phyloP scores from a whole-genome alignment of 1,284 basidiomycete species.

The Clitocybe nebularis region DNA sequence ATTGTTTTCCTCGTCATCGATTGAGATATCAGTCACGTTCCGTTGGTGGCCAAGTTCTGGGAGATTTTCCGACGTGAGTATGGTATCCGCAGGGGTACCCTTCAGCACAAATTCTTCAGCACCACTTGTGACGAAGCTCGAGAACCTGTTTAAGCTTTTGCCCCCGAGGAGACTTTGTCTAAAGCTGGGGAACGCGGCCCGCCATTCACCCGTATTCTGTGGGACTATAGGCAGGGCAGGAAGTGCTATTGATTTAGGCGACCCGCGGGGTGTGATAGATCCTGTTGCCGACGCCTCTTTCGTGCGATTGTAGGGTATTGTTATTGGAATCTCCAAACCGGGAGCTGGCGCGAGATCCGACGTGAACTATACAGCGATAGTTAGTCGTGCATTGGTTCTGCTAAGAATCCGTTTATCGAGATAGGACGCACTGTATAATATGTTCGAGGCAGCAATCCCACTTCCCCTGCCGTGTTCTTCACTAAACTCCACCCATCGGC shows the following conservation, averaged over 20 bases:
- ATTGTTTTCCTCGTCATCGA: conserved; percentile 34
- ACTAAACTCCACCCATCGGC: conserved; percentile 77
- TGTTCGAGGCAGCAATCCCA: conserved; percentile 64
- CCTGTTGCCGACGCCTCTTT: conserved; percentile 34
- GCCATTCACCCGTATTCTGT: conserved; percentile 74
- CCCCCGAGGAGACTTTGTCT: conserved; percentile 69
- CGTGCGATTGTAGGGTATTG: conserved; percentile 18
- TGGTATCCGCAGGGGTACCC: conserved; percentile 35
- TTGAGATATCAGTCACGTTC: conserved; percentile 22
- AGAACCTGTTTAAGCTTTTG: conserved; percentile 77
- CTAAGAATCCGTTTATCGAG: too few species aligned
- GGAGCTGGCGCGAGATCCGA: conserved; percentile 53
- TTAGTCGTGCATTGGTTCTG: too few species aligned
- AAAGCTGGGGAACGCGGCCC: conserved; percentile 57
- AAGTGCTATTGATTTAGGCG: conserved; percentile 31
- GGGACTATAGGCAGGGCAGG: conserved; percentile 49
- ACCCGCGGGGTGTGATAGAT: conserved; percentile 51
- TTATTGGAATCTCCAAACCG: conserved; percentile 33
- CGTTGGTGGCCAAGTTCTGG: conserved; percentile 17
- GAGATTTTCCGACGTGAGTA: conserved; percentile 9
- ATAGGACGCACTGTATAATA: conserved; percentile 72
- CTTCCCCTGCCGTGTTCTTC: conserved; percentile 46
- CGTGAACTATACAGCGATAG: conserved; percentile 53
- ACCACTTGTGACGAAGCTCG: conserved; percentile 79
- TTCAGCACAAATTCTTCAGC: conserved; percentile 78